Evolutionary conservation across 805 yeast species (phyloP), one percentile per base, ranked within the genome.

Genomic region (Schwanniomyces polymorphus): DNA sequence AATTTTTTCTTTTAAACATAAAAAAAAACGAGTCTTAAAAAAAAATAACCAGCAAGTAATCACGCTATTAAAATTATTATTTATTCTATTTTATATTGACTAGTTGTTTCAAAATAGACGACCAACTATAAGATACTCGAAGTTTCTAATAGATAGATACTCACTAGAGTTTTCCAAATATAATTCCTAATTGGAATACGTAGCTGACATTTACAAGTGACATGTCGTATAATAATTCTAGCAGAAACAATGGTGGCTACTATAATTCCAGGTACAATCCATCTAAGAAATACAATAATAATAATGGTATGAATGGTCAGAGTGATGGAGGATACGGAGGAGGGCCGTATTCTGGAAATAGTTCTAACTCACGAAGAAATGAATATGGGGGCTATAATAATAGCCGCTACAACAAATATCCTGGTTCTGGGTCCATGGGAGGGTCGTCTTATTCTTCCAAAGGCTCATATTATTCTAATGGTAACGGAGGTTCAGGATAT

Each of bases 351-450:
- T 37, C 39, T 12, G 29, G 48, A 11, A 37, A 25, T 25, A 26
- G 28, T 14, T 5, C 18, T 26, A 38, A 25, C 18, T 42, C 45
- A 23, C 42, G 51, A 41, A 41, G 46, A 16, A 44, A 47, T 27
- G 49, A 52, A 26, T 49, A 48, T 28, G 47, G 51, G 16, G 42
- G 50, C 7, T 48, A 51, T 17, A 21, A 48, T 21, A 21, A 29
- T 6, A 37, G 11, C 27, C 26, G 44, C 28, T 51, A 51, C 34
- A 43, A 35, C 21, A 49, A 45, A 41, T 48, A 51, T 27, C 26
- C 38, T 10, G 17, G 34, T 26, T 34, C 41, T 18, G 42, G 46
- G 1, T 23, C 41, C 11, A 26, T 38, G 7, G 33, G 27, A 25
- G 39, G 44, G 14, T 38, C 41, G n/a, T 29, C 41, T 2, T 44